A percentile compares a stretch with the other conserved stretches of the same genome.
phyloP scores from a whole-genome alignment of 2,329 filamentous ascomycete species.

The Alternaria hordeiaustralica region DNA sequence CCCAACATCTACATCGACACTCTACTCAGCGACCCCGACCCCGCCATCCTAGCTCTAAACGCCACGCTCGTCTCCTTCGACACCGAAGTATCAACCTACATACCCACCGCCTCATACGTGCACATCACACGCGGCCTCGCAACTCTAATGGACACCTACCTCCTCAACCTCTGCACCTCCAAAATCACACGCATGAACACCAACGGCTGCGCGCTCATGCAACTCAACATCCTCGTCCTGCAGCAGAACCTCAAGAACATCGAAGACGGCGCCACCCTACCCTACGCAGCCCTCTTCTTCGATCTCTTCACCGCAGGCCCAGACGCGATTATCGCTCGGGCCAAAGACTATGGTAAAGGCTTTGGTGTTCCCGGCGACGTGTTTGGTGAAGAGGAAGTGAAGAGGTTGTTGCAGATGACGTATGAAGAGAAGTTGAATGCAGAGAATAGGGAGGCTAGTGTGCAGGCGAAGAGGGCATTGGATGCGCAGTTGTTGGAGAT shows the following conservation, averaged over 20 bases:
- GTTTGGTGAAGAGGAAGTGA: constrained; percentile 50
- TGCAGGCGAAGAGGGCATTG: constrained; percentile 71
- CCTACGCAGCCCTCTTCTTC: constrained; percentile 71
- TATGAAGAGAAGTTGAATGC: constrained; percentile 62
- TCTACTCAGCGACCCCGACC: constrained; percentile 77
- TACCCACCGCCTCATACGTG: constrained; percentile 70
- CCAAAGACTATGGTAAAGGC: constrained; percentile 54
- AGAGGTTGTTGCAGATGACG: constrained; percentile 50
- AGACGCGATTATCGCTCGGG: constrained; percentile 69
- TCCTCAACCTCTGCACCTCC: constrained; percentile 70
- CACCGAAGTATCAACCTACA: constrained; percentile 75
- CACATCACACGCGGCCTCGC: constrained; percentile 82
- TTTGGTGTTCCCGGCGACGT: constrained; percentile 36
- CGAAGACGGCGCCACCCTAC: constrained; percentile 71
- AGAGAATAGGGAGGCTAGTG: constrained; percentile 68
- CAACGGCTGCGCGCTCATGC: constrained; percentile 83
- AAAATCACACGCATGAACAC: constrained; percentile 82
- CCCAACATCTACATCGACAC: constrained; percentile 61
- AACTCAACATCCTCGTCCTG: constrained; percentile 90
- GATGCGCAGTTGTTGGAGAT: constrained; percentile 73
- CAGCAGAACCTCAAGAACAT: constrained; percentile 98
- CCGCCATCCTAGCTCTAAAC: constrained; percentile 82
- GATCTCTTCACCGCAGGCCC: constrained; percentile 70
- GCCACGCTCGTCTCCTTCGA: constrained; percentile 85
- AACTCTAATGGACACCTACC: constrained; percentile 76